phyloP scores from a whole-genome alignment of 768 basidiomycete genomes.

The Russula abietina region DNA sequence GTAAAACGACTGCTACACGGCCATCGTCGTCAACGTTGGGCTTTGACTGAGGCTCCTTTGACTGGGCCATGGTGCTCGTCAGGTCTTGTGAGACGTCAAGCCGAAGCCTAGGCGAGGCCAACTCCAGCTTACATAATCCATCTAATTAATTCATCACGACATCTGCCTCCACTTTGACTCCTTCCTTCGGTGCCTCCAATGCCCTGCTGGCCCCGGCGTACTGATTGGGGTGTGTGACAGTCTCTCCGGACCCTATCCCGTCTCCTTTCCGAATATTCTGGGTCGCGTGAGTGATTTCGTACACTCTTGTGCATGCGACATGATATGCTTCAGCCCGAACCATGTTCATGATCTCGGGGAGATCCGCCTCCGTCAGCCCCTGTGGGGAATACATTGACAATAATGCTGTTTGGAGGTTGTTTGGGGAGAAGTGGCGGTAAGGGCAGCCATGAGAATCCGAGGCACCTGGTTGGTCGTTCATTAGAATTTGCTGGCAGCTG shows the following conservation, averaged over 20 bases:
- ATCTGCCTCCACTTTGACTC: conserved; percentile 28
- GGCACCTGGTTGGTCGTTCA: conserved; percentile 56
- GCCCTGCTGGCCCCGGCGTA: conserved; percentile 73
- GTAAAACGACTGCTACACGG: conserved; percentile 43
- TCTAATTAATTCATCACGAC: conserved; percentile 31
- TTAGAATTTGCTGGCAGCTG: conserved; percentile 89
- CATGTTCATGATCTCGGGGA: conserved; percentile 74
- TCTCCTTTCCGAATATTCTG: conserved; percentile 81
- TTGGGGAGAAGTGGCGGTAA: conserved; percentile 79
- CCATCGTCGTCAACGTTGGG: conserved; percentile 30
- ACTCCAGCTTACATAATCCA: conserved; percentile 8
- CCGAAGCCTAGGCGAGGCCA: not conserved
- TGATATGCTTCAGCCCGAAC: conserved; percentile 84
- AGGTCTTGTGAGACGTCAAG: conserved; percentile 11
- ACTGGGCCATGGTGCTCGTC: conserved; percentile 41
- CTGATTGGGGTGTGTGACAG: conserved; percentile 91
- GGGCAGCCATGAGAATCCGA: conserved; percentile 83
- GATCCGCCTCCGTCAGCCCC: conserved; percentile 59
- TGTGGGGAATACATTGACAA: conserved; percentile 58
- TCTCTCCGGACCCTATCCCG: conserved; percentile 79
- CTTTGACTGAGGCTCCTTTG: conserved; percentile 35
- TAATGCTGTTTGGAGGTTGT: conserved; percentile 76
- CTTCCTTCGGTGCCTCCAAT: conserved; percentile 38
- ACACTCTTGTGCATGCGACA: conserved; percentile 94
- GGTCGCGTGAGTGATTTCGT: conserved; percentile 80